Percentiles rank a stretch among this genome's conserved stretches.
phyloP scores from a whole-genome alignment of 371 early-diverging fungal species.

The Synchytrium microbalum region DNA sequence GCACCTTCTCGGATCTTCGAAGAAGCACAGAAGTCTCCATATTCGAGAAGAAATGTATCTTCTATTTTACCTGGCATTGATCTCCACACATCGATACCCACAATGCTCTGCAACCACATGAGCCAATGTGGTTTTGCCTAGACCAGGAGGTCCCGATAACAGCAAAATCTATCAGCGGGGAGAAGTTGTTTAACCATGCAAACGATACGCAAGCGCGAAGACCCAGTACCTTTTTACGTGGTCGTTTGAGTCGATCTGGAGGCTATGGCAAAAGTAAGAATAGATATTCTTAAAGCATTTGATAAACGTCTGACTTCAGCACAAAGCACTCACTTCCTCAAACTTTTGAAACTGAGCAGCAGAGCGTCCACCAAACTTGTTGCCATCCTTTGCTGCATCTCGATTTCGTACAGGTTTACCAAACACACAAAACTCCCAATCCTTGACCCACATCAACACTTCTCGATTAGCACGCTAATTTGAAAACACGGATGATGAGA shows the following conservation, averaged over 20 bases:
- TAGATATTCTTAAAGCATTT: not conserved
- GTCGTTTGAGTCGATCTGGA: conserved; percentile 49
- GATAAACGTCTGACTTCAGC: too few relatives aligned
- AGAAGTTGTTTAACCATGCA: not conserved
- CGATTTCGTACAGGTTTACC: conserved; percentile 18
- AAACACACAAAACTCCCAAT: conserved; percentile 96
- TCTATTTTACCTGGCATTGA: conserved; percentile 82
- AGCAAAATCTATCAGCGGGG: conserved; percentile 61
- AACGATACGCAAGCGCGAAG: not conserved
- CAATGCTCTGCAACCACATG: conserved; percentile 87
- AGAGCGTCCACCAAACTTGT: too few relatives aligned
- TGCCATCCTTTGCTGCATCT: not conserved
- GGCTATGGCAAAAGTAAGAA: too few relatives aligned
- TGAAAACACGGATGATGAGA: not conserved
- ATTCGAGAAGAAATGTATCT: conserved; percentile 1
- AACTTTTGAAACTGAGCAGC: too few relatives aligned
- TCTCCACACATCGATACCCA: conserved; percentile 89
- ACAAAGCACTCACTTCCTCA: too few relatives aligned
- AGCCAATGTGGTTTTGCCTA: conserved; percentile 98
- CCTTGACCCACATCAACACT: conserved; percentile 86
- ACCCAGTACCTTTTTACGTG: conserved; percentile 51
- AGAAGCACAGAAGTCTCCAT: conserved; percentile 2
- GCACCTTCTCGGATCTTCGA: conserved; percentile 3
- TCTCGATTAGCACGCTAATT: conserved; percentile 68
- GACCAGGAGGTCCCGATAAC: conserved; percentile 94